Conservation (phyloP, 2,329 filamentous ascomycete genomes). For the Monilinia aucupariae region DNA sequence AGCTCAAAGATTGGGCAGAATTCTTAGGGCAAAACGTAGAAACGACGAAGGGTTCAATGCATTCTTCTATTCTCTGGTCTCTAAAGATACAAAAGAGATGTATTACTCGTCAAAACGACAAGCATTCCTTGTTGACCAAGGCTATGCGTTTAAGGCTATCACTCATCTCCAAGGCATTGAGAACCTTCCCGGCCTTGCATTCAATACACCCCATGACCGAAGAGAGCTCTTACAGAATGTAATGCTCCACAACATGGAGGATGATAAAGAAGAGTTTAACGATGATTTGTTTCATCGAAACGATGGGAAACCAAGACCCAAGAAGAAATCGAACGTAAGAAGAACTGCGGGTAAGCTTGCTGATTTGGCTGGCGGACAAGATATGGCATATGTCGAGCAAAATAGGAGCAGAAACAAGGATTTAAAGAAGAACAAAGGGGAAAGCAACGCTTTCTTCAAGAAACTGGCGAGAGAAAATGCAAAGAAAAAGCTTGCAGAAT, state of each 20-base stretch:
- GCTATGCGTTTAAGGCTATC: conserved; percentile 98
- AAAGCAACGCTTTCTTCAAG: conserved; percentile 58
- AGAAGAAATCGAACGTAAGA: conserved; percentile 56
- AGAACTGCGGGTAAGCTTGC: conserved; percentile 80
- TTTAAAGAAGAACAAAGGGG: conserved; percentile 55
- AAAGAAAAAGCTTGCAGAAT: conserved; percentile 45
- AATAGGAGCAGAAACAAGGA: conserved; percentile 67
- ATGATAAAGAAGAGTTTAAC: conserved; percentile 37
- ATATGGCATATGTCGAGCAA: conserved; percentile 94
- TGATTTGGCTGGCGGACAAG: conserved; percentile 83
- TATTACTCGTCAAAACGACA: conserved; percentile 95
- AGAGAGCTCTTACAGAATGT: conserved; percentile 85
- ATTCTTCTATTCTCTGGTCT: conserved; percentile 97
- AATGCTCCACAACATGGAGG: conserved; percentile 66
- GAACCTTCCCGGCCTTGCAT: conserved; percentile 72
- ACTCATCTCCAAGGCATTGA: conserved; percentile 91
- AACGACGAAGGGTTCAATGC: conserved; percentile 99
- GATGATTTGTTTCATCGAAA: conserved; percentile 60
- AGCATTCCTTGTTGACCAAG: conserved; percentile 94
- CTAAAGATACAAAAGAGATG: conserved; percentile 97
- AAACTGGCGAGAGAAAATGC: conserved; percentile 59
- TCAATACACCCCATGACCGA: conserved; percentile 71
- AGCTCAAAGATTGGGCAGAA: conserved; percentile 86
- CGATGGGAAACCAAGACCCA: conserved; percentile 36
- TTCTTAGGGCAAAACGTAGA: conserved; percentile 86